phyloP scores from a whole-genome alignment of 345 rosid genomes.

The Dipteronia dyeriana region DNA sequence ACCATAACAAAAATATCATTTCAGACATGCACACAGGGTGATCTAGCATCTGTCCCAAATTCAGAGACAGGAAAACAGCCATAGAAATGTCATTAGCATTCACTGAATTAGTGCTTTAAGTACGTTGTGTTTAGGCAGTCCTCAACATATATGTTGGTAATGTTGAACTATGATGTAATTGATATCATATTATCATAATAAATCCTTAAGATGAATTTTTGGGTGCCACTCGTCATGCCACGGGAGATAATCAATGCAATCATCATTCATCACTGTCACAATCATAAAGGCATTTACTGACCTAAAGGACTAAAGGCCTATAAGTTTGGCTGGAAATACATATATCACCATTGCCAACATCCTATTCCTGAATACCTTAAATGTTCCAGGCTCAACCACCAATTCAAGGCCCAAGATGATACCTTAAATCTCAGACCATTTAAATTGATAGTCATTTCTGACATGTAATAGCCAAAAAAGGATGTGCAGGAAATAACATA shows the following conservation, averaged over 20 bases:
- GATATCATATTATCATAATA: background rate
- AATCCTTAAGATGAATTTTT: background rate
- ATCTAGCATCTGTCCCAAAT: background rate
- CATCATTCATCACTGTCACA: conserved; percentile 3
- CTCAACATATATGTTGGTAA: background rate
- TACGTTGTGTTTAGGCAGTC: background rate
- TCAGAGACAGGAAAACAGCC: background rate
- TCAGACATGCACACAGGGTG: background rate
- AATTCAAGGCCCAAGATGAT: no score
- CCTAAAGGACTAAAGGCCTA: background rate
- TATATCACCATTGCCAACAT: background rate
- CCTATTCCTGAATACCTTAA: background rate
- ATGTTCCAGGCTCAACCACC: background rate
- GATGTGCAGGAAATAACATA: background rate
- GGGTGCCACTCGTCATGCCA: background rate
- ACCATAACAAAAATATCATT: background rate
- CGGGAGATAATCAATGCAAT: background rate
- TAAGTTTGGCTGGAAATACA: background rate
- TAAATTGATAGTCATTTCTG: conserved; percentile 1
- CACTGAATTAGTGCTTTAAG: background rate
- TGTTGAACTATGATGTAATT: background rate
- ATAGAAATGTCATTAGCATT: background rate
- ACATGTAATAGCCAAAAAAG: background rate
- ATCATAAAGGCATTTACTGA: background rate
- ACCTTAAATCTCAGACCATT: background rate